These are phyloP conservation scores for Coemansia sp. DNA, from an alignment of 192 early-diverging fungal species.

Conservation along the genomic window DNA sequence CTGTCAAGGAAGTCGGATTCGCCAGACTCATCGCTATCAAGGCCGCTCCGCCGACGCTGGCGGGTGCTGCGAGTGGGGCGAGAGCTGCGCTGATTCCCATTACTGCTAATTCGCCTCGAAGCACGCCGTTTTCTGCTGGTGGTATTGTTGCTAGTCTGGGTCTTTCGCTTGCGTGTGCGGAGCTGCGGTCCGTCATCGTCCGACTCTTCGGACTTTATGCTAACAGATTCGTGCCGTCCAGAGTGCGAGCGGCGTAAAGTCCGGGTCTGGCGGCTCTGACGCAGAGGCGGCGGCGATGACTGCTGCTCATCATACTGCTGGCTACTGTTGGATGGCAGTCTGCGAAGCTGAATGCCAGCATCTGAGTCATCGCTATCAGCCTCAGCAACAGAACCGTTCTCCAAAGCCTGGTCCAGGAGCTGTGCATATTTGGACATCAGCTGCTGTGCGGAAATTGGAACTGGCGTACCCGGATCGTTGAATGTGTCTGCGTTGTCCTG, in stretches of 20 bases:
- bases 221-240: background rate
- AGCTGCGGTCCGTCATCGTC: background rate
- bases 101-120: conserved; percentile 1
- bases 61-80: background rate
- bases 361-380: conserved; percentile 1
- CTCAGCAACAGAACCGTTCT: background rate
- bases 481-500: conserved; percentile 66
- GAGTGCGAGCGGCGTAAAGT: background rate
- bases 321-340: background rate
- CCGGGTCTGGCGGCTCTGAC: conserved; percentile 2
- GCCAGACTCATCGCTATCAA: background rate
- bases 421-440: conserved; percentile 20
- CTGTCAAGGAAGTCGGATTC: conserved; percentile 10
- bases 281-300: background rate
- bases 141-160: background rate
- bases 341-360: background rate
- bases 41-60: background rate
- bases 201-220: background rate
- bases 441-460: conserved; percentile 36
- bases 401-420: conserved; percentile 8
- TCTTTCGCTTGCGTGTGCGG: conserved; percentile 24
- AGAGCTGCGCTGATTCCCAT: background rate
- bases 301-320: background rate
- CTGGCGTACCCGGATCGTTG: conserved; percentile 58
- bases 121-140: conserved; percentile 1